Percentiles rank a stretch among this genome's conserved stretches.
Conservation (phyloP, 2,329 filamentous ascomycete genomes). For the Penicillium carneum region DNA sequence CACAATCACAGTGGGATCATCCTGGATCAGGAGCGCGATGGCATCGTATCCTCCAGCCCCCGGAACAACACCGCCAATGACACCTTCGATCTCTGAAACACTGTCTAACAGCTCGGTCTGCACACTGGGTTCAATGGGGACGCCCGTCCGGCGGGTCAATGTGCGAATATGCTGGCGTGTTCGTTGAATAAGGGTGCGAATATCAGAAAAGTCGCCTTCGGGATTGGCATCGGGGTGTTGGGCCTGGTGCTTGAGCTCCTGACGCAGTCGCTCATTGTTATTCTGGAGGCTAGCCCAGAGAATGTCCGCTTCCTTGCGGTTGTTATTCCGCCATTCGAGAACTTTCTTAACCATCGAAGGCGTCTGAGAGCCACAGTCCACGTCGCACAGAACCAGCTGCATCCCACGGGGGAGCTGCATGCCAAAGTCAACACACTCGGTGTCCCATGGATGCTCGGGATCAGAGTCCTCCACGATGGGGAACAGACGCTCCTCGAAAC, state of each 20-base stretch:
- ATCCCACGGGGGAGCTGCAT: constrained; percentile 76
- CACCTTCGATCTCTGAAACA: constrained; percentile 73
- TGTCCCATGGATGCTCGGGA: constrained; percentile 72
- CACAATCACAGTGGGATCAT: constrained; percentile 70
- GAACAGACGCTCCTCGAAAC: constrained; percentile 72
- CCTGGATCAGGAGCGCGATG: constrained; percentile 77
- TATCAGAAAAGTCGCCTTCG: constrained; percentile 58
- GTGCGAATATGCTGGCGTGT: constrained; percentile 70
- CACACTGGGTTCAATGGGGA: constrained; percentile 85
- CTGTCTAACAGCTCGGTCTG: constrained; percentile 87
- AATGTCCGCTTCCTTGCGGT: constrained; percentile 67
- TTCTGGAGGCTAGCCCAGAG: constrained; percentile 79
- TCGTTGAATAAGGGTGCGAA: constrained; percentile 60
- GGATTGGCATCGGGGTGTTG: constrained; percentile 54
- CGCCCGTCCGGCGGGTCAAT: constrained; percentile 76
- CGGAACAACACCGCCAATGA: constrained; percentile 89
- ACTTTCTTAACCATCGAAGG: constrained; percentile 96
- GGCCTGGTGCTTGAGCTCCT: constrained; percentile 64
- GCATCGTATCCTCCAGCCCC: constrained; percentile 95
- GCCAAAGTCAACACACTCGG: constrained; percentile 72
- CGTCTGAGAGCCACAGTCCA: constrained; percentile 91
- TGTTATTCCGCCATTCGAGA: constrained; percentile 76
- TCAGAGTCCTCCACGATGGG: constrained; percentile 69
- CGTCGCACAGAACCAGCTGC: constrained; percentile 89
- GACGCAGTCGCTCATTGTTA: constrained; percentile 74